Conservation (phyloP, 768 basidiomycete species). For the Trametes maxima region DNA sequence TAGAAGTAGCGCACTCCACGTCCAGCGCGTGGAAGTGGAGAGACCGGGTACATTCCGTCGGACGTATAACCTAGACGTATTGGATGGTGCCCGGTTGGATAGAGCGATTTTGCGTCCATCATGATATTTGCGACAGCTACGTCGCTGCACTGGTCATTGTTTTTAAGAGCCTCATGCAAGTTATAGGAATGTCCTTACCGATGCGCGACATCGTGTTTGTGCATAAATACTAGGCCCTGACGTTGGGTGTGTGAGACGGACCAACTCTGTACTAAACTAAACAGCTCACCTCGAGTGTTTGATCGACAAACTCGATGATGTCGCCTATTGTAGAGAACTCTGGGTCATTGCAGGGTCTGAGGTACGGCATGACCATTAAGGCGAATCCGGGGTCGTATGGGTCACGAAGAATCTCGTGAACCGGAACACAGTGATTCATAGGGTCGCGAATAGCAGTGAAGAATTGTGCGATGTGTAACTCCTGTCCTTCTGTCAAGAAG, state of each 20-base stretch:
- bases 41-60: slow-evolving; percentile 35
- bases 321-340: slow-evolving; percentile 26
- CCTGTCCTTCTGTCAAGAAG: background rate
- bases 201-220: slow-evolving; percentile 23
- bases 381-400: slow-evolving; percentile 4
- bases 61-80: slow-evolving; percentile 34
- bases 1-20: slow-evolving; percentile 37
- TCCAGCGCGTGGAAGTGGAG: slow-evolving; percentile 36
- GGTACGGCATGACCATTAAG: slow-evolving; percentile 24
- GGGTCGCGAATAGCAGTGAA: slow-evolving; percentile 14
- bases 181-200: slow-evolving; percentile 10
- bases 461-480: slow-evolving; percentile 13
- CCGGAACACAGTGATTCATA: slow-evolving; percentile 29
- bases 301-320: slow-evolving; percentile 6
- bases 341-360: slow-evolving; percentile 26
- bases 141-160: slow-evolving; percentile 5
- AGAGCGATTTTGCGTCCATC: slow-evolving; percentile 26
- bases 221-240: slow-evolving; percentile 24
- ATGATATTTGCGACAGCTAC: slow-evolving; percentile 26
- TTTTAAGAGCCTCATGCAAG: background rate
- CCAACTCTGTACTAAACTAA: background rate
- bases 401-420: slow-evolving; percentile 26
- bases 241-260: background rate
- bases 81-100: slow-evolving; percentile 25
- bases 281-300: background rate